phyloP scores from a whole-genome alignment of 345 rosid species.

The Arabis alpina region DNA sequence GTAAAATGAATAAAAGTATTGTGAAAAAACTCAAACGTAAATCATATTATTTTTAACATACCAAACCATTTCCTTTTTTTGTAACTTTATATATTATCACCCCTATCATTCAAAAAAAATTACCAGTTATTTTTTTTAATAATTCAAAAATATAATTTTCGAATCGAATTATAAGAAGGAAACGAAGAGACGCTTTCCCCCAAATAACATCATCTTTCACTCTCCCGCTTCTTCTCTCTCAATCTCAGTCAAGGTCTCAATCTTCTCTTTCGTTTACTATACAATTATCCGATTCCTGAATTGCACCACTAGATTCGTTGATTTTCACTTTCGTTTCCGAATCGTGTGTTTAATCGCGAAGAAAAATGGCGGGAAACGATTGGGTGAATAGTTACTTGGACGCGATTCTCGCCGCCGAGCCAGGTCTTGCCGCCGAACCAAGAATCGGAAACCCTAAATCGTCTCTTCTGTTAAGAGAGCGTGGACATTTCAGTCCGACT shows the following conservation, averaged over 20 bases:
- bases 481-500: constrained; percentile 79
- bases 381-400: constrained; percentile 49
- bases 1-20: too few relatives aligned
- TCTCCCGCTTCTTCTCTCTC: constrained; percentile 9
- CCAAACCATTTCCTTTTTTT: too few relatives aligned
- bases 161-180: neutral
- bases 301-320: neutral
- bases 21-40: too few relatives aligned
- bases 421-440: constrained; percentile 40
- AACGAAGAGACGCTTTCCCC: constrained; percentile 11
- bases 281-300: neutral
- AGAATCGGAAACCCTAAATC: constrained; percentile 39
- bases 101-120: too few relatives aligned
- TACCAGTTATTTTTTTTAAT: too few relatives aligned
- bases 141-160: too few relatives aligned
- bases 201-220: neutral
- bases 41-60: too few relatives aligned
- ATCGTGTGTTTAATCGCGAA: neutral
- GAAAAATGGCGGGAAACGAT: constrained; percentile 46
- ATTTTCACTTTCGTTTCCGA: too few relatives aligned
- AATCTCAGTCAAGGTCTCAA: neutral
- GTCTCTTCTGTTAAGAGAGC: constrained; percentile 73
- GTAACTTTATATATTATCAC: too few relatives aligned
- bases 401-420: constrained; percentile 45
- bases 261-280: too few relatives aligned